These are phyloP conservation scores for Biscutella laevigata DNA, from an alignment of 441 rosid genomes.

Conservation along the genomic window DNA sequence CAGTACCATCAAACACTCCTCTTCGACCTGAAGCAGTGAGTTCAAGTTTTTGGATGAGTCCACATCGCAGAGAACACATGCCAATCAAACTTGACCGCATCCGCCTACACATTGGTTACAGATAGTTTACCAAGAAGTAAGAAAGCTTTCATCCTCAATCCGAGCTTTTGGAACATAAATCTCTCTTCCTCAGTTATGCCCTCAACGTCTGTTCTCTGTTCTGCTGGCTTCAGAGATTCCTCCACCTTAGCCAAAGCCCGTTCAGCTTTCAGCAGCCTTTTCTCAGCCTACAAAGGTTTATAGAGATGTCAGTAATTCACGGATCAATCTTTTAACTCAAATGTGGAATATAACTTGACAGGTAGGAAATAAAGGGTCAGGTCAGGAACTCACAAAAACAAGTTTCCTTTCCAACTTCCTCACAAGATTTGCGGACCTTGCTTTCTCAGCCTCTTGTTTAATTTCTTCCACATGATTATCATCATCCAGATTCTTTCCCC, in stretches of 20 bases:
- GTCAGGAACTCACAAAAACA: constrained; percentile 51
- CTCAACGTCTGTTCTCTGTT: constrained; percentile 57
- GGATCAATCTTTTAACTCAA: background rate
- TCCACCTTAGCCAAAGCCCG: constrained; percentile 70
- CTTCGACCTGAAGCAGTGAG: constrained; percentile 64
- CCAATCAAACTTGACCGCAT: background rate
- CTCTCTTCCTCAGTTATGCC: constrained; percentile 91
- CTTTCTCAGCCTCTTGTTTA: constrained; percentile 57
- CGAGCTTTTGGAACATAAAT: constrained; percentile 95
- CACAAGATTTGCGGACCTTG: constrained; percentile 51
- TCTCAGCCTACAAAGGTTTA: constrained; percentile 49
- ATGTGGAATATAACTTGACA: background rate
- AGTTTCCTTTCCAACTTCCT: constrained; percentile 72
- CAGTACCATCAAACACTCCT: constrained; percentile 92
- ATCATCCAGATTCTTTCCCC: constrained; percentile 69
- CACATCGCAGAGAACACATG: background rate
- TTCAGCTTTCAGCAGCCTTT: constrained; percentile 68
- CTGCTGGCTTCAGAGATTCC: constrained; percentile 56
- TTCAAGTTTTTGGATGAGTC: constrained; percentile 16
- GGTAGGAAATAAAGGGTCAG: constrained; percentile 8
- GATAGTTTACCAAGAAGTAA: constrained; percentile 65
- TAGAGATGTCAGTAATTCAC: background rate
- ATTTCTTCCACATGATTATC: constrained; percentile 41
- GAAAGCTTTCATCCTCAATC: constrained; percentile 90
- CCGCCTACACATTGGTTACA: background rate